Evolutionary conservation across 1,284 basidiomycete species (phyloP).

Genomic region (Agroathelia rolfsii): DNA sequence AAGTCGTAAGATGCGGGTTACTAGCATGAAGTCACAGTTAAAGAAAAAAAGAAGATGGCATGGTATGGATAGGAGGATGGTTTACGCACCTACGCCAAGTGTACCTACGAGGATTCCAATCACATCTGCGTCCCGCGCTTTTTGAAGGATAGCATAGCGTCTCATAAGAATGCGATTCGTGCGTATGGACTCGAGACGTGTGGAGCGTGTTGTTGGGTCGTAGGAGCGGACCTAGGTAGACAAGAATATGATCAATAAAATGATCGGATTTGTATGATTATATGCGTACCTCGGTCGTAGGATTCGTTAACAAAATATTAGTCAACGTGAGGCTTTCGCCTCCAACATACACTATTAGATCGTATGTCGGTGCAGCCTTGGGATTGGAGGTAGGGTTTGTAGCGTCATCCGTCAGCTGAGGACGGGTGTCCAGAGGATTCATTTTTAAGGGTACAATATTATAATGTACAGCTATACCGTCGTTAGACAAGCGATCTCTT

Average conservation of each 20-base stretch:
- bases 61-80: conserved; percentile 7
- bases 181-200: conserved; percentile 48
- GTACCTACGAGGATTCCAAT: conserved; percentile 95
- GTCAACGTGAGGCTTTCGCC: conserved; percentile 75
- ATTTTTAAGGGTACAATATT: too few species aligned
- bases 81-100: conserved; percentile 69
- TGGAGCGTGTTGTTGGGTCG: conserved; percentile 44
- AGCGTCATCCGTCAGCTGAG: background rate
- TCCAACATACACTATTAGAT: conserved; percentile 75
- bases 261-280: conserved; percentile 1
- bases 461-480: too few species aligned
- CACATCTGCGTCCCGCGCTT: conserved; percentile 86
- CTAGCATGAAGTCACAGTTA: too few species aligned
- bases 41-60: too few species aligned
- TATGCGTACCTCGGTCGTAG: conserved; percentile 20
- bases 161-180: conserved; percentile 88
- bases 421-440: too few species aligned
- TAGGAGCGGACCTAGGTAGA: conserved; percentile 64
- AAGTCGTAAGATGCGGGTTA: background rate
- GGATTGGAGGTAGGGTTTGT: background rate
- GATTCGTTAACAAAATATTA: conserved; percentile 80
- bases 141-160: conserved; percentile 81
- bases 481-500: too few species aligned
- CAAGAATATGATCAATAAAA: background rate
- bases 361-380: conserved; percentile 7